A percentile compares a stretch with the other conserved stretches of the same genome.
These are phyloP conservation scores for Chlamydomonas schloesseri DNA, from an alignment of 139 green algal genomes.

Conservation along the genomic window DNA sequence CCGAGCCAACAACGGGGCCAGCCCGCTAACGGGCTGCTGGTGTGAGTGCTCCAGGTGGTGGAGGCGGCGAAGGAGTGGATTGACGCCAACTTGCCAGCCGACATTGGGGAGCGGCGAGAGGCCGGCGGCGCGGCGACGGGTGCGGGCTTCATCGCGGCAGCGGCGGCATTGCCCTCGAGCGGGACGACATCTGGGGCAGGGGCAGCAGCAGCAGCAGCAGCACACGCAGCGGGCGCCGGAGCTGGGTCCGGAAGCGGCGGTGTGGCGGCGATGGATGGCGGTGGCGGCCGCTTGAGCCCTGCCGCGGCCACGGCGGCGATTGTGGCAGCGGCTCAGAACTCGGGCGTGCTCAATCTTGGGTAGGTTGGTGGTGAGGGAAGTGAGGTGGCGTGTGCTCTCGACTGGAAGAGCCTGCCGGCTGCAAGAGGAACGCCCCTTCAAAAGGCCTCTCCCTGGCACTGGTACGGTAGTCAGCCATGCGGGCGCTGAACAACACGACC, in stretches of 20 bases:
- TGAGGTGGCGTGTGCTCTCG: too few species aligned
- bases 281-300: neutral
- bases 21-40: too few species aligned
- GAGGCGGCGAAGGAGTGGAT: constrained; percentile 62
- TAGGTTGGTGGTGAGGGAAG: too few species aligned
- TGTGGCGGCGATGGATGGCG: too few species aligned
- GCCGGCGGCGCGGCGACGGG: neutral
- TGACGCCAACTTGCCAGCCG: constrained; percentile 51
- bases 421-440: too few species aligned
- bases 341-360: constrained; percentile 17
- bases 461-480: too few species aligned
- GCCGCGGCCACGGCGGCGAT: neutral
- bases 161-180: too few species aligned
- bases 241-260: too few species aligned
- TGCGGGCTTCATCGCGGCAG: neutral
- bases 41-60: constrained; percentile 54
- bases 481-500: too few species aligned
- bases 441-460: too few species aligned
- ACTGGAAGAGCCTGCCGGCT: too few species aligned
- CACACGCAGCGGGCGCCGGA: neutral
- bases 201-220: neutral
- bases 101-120: constrained; percentile 32
- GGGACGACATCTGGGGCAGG: neutral
- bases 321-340: neutral
- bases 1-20: too few species aligned